Percentiles rank a stretch among this genome's conserved stretches.
Evolutionary conservation across 1,284 basidiomycete species (phyloP).

Genomic region (Irpex sp.): DNA sequence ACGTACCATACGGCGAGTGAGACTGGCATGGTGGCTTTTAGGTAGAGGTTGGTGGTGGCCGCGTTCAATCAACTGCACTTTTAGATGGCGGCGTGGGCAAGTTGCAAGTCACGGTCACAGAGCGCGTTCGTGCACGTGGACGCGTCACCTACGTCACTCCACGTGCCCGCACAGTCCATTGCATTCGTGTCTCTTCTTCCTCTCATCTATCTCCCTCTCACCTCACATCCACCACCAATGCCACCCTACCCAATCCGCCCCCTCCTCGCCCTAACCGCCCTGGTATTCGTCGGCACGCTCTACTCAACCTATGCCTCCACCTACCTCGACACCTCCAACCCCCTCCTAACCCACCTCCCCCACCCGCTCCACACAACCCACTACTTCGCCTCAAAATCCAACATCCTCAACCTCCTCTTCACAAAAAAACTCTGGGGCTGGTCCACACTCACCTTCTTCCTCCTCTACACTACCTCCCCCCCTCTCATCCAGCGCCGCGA

Average conservation of each 20-base stretch:
- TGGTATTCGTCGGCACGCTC: constrained; percentile 47
- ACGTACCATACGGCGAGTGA: not conserved
- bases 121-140: no score
- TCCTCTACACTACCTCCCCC: constrained; percentile 54
- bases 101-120: no score
- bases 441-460: constrained; percentile 72
- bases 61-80: no score
- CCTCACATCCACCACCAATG: constrained; percentile 3
- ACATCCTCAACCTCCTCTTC: constrained; percentile 81
- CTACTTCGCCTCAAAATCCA: constrained; percentile 82
- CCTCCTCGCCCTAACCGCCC: constrained; percentile 21
- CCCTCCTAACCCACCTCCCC: constrained; percentile 61
- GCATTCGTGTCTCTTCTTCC: no score
- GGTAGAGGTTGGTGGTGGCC: no score
- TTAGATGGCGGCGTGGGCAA: no score
- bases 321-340: constrained; percentile 69
- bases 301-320: constrained; percentile 51
- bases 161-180: no score
- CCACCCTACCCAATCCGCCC: constrained; percentile 8
- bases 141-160: no score
- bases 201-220: no score
- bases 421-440: constrained; percentile 93
- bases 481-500: constrained; percentile 35
- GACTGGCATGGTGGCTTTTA: not conserved
- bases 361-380: constrained; percentile 63